Evolutionary conservation across 345 rosid genomes (phyloP), one percentile per base, ranked within the genome.

Genomic region (Sonneratia alba): DNA sequence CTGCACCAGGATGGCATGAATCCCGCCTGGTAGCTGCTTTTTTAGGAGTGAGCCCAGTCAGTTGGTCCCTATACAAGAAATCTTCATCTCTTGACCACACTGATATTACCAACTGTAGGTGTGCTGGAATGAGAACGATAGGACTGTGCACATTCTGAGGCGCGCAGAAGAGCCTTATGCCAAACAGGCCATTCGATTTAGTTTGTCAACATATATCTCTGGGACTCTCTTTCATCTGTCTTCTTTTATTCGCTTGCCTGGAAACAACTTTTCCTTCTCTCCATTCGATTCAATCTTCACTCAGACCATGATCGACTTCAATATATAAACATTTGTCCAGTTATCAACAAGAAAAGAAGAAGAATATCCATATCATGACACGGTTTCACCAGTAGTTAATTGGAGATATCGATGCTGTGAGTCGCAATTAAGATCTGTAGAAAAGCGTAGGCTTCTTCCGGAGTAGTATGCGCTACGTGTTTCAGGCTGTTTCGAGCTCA

Each of bases 151-250:
- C 16, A 0, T 48, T 48, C 22, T 53, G 22, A 53, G 59, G 22
- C 22, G 59, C 15, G 59, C 3, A 8, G 59, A 19, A 22, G 7
- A 53, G 59, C 55, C 12, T 49, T 49, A 53, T 19, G 15, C 59
- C 7, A 3, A 53, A 59, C 22, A 21, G 14, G 34, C 14, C 34
- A 59, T 59, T 14, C 0, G 64, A 59, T 24, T 22, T 59, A 59
- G 64, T 59, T 59, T 59, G 64, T 59, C 64, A 59, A 59, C n/a
- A 59, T 59, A 24, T 18, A 59, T 59, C 24, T 59, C 64, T n/a
- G 64, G 22, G 64, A 59, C 64, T 59, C 64, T n/a, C 64, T 59
- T 48, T 48, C 18, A 48, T 48, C 43, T n/a, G n/a, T 40, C 18
- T 12, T 48, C 53, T 3, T 59, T n/a, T 59, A 9, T n/a, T 59